Conservation (phyloP, 2,329 filamentous ascomycete genomes). For the Aspergillus fischeri region DNA sequence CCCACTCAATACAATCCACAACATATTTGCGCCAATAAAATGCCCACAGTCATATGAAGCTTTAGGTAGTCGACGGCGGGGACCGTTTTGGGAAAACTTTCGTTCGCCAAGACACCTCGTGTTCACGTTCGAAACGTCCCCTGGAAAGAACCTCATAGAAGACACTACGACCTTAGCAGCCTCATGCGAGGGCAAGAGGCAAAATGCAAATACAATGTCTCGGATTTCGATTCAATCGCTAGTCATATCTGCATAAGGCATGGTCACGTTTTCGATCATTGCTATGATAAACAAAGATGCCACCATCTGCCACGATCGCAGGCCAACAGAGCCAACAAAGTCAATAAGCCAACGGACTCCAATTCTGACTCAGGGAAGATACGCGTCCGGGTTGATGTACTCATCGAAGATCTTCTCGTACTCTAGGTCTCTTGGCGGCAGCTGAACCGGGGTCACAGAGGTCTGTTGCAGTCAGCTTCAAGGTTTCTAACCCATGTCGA, state of each 20-base stretch:
- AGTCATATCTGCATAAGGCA: not conserved
- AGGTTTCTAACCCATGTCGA: not conserved
- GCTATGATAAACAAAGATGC: not conserved
- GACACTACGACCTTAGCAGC: not conserved
- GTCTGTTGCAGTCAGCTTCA: not conserved
- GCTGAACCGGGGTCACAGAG: not conserved
- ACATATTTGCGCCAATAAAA: not conserved
- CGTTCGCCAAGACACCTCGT: not conserved
- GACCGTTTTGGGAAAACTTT: not conserved
- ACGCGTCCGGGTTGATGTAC: not conserved
- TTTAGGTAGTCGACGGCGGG: not conserved
- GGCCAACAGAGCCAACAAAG: not conserved
- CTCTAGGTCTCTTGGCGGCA: not conserved
- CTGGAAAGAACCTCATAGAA: not conserved
- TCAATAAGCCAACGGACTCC: not conserved
- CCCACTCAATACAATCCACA: too few relatives aligned
- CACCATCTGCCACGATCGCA: not conserved
- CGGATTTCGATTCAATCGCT: not conserved
- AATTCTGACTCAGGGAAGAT: not conserved
- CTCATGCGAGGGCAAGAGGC: not conserved
- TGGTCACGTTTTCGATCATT: not conserved
- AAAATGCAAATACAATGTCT: not conserved
- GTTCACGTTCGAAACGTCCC: not conserved
- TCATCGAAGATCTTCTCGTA: not conserved
- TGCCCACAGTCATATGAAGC: not conserved